These are phyloP conservation scores for Ascochyta fabae DNA, from an alignment of 2,329 filamentous ascomycete species.

Conservation along the genomic window DNA sequence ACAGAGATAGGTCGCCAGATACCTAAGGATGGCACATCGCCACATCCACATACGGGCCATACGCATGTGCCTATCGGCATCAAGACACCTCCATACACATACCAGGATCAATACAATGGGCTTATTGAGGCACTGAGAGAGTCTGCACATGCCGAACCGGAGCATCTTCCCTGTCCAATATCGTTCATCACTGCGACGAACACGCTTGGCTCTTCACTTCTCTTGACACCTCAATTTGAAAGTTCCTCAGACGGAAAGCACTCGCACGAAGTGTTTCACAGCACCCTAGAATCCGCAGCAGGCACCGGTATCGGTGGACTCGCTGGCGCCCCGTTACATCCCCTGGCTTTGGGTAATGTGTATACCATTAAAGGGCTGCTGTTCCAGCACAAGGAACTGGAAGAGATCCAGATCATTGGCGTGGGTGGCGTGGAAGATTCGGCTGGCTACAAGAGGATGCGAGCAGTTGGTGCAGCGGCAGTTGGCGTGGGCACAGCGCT, in stretches of 20 bases:
- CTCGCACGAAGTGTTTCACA: constrained; percentile 25
- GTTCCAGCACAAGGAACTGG: constrained; percentile 57
- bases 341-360: constrained; percentile 77
- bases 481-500: constrained; percentile 73
- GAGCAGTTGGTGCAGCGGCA: constrained; percentile 66
- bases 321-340: constrained; percentile 74
- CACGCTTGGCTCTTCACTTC: constrained; percentile 72
- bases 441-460: constrained; percentile 68
- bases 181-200: constrained; percentile 78
- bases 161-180: constrained; percentile 50
- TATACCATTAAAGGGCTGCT: constrained; percentile 68
- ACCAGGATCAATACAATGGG: constrained; percentile 67
- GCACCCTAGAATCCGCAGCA: constrained; percentile 59
- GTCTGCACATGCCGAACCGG: constrained; percentile 27
- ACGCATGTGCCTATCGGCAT: constrained; percentile 62
- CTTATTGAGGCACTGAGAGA: constrained; percentile 61
- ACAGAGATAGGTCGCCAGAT: constrained; percentile 31
- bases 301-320: constrained; percentile 70
- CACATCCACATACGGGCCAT: constrained; percentile 13
- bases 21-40: constrained; percentile 4
- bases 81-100: constrained; percentile 79
- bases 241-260: constrained; percentile 15
- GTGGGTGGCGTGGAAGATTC: constrained; percentile 74
- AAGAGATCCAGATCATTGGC: constrained; percentile 69
- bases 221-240: constrained; percentile 53